phyloP scores from a whole-genome alignment of 441 rosid genomes.

The Aquilaria agallochum region DNA sequence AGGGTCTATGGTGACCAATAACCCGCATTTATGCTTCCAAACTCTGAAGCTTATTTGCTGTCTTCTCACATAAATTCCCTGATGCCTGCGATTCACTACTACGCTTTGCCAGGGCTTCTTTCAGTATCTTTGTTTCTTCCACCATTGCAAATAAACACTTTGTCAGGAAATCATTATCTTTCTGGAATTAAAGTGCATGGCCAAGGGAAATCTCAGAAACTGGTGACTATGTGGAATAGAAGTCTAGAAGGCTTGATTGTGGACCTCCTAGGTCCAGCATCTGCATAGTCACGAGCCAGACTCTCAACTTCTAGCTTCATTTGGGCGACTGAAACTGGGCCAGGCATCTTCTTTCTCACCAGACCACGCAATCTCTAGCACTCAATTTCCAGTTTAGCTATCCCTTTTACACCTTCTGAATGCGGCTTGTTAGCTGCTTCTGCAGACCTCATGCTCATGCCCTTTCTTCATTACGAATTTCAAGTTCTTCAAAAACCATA shows the following conservation, averaged over 20 bases:
- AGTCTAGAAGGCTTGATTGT: slow-evolving; percentile 53
- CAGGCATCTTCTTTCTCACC: slow-evolving; percentile 86
- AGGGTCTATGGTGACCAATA: slow-evolving; percentile 39
- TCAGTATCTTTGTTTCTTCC: slow-evolving; percentile 90
- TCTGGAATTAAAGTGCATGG: slow-evolving; percentile 54
- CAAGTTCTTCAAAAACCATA: slow-evolving; percentile 66
- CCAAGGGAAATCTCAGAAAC: slow-evolving; percentile 57
- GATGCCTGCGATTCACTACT: slow-evolving; percentile 78
- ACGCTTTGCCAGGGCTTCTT: slow-evolving; percentile 89
- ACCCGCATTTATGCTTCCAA: slow-evolving; percentile 36
- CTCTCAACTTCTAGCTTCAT: slow-evolving; percentile 91
- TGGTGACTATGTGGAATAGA: slow-evolving; percentile 45
- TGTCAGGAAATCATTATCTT: slow-evolving; percentile 69
- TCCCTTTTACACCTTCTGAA: slow-evolving; percentile 75
- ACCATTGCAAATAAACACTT: slow-evolving; percentile 70
- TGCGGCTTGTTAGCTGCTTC: slow-evolving; percentile 82
- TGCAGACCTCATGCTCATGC: slow-evolving; percentile 85
- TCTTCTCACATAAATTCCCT: slow-evolving; percentile 72
- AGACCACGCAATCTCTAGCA: slow-evolving; percentile 83
- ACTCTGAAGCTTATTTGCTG: slow-evolving; percentile 64
- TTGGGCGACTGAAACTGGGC: slow-evolving; percentile 94
- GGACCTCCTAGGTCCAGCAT: slow-evolving; percentile 56
- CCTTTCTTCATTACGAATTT: slow-evolving; percentile 89
- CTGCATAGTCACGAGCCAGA: slow-evolving; percentile 73
- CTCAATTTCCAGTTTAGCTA: slow-evolving; percentile 80